Percentiles rank a stretch among this genome's conserved stretches.
These are phyloP conservation scores for Phytophthora fragariae DNA, from an alignment of 352 stramenopile species.

Conservation along the genomic window DNA sequence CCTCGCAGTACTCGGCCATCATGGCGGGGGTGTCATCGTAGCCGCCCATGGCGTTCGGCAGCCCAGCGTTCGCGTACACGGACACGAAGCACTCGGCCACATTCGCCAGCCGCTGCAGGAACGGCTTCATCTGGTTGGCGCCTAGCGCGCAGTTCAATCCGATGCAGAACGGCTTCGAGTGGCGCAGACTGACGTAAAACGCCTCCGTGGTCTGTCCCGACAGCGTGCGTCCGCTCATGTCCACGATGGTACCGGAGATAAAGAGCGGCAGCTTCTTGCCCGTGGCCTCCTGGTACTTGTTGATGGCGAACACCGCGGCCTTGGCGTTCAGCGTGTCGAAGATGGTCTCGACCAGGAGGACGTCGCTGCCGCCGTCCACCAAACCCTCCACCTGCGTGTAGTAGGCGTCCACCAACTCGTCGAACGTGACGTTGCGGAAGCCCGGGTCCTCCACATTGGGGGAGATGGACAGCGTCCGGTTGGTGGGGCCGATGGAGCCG, in stretches of 20 bases:
- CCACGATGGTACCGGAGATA: conserved; percentile 96
- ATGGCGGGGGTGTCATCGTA: conserved; percentile 95
- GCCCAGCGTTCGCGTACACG: conserved; percentile 97
- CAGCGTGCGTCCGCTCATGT: conserved; percentile 96
- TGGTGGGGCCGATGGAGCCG: conserved; percentile 96
- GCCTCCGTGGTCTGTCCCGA: conserved; percentile 97
- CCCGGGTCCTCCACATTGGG: conserved; percentile 95
- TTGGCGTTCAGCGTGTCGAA: conserved; percentile 99
- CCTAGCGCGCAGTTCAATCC: conserved; percentile 97
- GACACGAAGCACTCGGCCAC: conserved; percentile 96
- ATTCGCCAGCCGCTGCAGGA: conserved; percentile 92
- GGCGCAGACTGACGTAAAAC: conserved; percentile 96
- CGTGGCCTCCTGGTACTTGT: conserved; percentile 93
- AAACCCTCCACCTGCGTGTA: conserved; percentile 95
- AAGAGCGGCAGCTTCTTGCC: conserved; percentile 95
- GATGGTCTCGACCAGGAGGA: conserved; percentile 98
- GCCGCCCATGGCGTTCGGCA: conserved; percentile 97
- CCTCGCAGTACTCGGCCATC: conserved; percentile 94
- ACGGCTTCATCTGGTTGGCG: conserved; percentile 96
- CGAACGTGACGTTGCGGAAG: conserved; percentile 96
- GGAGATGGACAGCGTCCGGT: conserved; percentile 96
- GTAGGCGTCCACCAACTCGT: conserved; percentile 97
- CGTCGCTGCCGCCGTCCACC: conserved; percentile 95
- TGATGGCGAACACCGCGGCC: conserved; percentile 95
- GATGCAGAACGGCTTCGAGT: conserved; percentile 97